Conservation (phyloP, 2,329 filamentous ascomycete species). For the Aspergillus unguis region DNA sequence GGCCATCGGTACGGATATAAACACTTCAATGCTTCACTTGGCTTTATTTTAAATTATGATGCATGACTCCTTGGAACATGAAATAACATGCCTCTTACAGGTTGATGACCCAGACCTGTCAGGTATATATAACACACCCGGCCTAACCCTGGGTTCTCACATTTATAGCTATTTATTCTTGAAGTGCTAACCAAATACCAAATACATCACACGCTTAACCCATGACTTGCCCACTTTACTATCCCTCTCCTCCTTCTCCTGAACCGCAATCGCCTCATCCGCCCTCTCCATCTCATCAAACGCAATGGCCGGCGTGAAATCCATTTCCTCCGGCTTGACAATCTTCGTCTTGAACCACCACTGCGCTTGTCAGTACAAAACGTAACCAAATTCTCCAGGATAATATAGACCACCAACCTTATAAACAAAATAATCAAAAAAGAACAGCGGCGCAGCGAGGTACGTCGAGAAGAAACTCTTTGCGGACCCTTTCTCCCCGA, state of each 20-base stretch:
- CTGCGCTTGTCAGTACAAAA: background rate
- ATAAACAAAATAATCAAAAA: constrained; percentile 29
- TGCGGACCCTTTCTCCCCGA: constrained; percentile 28
- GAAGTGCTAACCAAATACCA: constrained; percentile 1
- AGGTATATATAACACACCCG: background rate
- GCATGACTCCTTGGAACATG: too few species aligned
- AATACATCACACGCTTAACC: background rate
- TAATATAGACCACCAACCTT: constrained; percentile 14
- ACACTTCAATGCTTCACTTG: too few species aligned
- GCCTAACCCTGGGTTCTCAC: background rate
- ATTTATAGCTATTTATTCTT: background rate
- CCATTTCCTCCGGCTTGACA: constrained; percentile 21
- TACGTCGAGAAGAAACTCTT: constrained; percentile 34
- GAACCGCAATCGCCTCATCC: background rate
- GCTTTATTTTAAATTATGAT: too few species aligned
- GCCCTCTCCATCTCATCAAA: constrained; percentile 24
- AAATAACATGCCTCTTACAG: too few species aligned
- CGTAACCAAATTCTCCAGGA: too few species aligned
- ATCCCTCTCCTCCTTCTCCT: background rate
- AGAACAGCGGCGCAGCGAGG: constrained; percentile 30
- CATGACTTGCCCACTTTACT: background rate
- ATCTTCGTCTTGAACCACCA: constrained; percentile 23
- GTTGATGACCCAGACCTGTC: background rate
- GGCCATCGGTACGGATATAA: too few species aligned
- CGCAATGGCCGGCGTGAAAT: constrained; percentile 21